Base-by-base conservation (phyloP, 2,329 filamentous ascomycete species). In the Cryphonectria carpinicola region DNA sequence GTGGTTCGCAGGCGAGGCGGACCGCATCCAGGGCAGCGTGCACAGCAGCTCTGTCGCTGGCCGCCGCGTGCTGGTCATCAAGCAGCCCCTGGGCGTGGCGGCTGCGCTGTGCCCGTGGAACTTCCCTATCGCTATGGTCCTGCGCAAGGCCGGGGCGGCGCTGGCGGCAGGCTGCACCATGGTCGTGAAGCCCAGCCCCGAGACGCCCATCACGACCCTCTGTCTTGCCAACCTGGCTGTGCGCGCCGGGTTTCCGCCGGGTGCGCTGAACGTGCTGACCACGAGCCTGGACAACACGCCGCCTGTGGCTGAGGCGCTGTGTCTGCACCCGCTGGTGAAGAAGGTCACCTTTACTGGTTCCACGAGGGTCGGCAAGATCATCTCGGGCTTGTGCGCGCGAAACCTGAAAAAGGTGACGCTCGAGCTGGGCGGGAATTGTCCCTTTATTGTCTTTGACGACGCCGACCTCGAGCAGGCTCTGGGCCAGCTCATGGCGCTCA, bases 271-370 rank as follows among this genome's bases (percentile, higher is more conserved):
- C 61, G 80, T 86, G 2, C 62, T 86, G 64, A 83, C 83, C 0
- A 85, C 84, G 0, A 83, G 81, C 28, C 75, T 84, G 10, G 79
- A 78, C 0, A 82, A 83, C 65, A 86, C 84, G 0, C 84, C 84
- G 0, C 68, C 75, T 0, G 78, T 86, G 2, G 82, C 82, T 17
- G 84, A 85, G 76, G 80, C 81, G 0, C 80, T 87, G 1, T 86
- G 84, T 73, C 79, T 81, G 39, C 83, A 86, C 70, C 80, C 80
- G 0, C 70, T 80, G 0, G 81, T 86, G 0, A 83, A 82, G 66
- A 94, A 94, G 78, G 84, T 95, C 69, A 92, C 91, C 70, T 96
- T 95, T 75, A 95, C 93, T 0, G 93, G 93, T 25, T 90, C 88
- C 75, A 93, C 92, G 0, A 81, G 83, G 0, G 88, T 94, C 0